Percentiles rank a stretch among this genome's conserved stretches.
phyloP scores from a whole-genome alignment of 1,284 basidiomycete genomes.

The Microbotryomycetes sp. region DNA sequence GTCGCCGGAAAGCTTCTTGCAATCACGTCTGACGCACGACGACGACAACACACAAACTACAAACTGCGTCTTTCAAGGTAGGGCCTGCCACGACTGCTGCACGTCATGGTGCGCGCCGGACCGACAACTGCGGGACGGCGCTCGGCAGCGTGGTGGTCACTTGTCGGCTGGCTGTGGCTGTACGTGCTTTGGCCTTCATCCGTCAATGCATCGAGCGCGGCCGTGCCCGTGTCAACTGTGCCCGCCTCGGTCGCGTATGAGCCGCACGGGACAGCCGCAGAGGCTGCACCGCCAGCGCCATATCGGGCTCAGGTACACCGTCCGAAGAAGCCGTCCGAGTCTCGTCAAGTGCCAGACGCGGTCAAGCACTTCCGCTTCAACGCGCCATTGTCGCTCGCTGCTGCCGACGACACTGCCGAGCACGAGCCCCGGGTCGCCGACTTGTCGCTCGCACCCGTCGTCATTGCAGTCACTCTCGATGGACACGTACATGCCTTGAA shows the following conservation, averaged over 20 bases:
- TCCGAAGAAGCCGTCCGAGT: background rate
- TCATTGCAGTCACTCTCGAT: slow-evolving; percentile 80
- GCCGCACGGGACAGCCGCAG: background rate
- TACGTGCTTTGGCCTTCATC: too few relatives aligned
- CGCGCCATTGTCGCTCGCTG: background rate
- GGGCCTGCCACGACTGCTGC: too few relatives aligned
- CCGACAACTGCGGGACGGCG: too few relatives aligned
- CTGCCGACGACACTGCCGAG: background rate
- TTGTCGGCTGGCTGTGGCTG: too few relatives aligned
- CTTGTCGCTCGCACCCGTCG: slow-evolving; percentile 61
- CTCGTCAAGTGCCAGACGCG: slow-evolving; percentile 7
- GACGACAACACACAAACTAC: too few relatives aligned
- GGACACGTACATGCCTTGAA: slow-evolving; percentile 82
- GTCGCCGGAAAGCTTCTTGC: too few relatives aligned
- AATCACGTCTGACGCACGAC: too few relatives aligned
- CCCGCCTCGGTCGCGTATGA: slow-evolving; percentile 7
- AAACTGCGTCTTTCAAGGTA: too few relatives aligned
- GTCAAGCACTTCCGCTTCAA: slow-evolving; percentile 21
- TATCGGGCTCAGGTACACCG: background rate
- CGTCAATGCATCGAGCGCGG: background rate
- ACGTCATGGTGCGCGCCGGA: too few relatives aligned
- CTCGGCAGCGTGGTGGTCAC: too few relatives aligned
- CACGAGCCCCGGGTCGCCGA: slow-evolving; percentile 38
- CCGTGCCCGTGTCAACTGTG: background rate
- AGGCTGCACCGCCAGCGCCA: background rate